Evolutionary conservation across 495 filamentous ascomycete species (phyloP).

Genomic region (Aspergillus affinis): DNA sequence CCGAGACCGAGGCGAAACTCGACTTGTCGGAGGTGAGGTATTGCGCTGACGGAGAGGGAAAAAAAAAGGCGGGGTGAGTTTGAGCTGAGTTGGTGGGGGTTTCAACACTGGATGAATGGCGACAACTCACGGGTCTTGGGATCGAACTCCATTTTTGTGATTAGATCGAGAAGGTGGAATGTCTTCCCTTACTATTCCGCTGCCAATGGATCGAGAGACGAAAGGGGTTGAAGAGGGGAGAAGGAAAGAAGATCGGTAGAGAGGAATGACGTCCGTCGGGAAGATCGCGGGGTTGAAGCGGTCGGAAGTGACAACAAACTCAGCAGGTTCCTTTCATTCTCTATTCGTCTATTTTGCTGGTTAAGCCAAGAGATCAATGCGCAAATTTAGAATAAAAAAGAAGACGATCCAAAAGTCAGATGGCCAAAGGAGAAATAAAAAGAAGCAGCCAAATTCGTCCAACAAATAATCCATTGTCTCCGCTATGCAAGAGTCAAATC

Average conservation of each 20-base stretch:
- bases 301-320: background rate
- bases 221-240: no score
- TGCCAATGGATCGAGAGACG: background rate
- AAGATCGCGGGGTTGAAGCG: background rate
- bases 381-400: background rate
- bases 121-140: slow-evolving; percentile 58
- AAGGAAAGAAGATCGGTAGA: background rate
- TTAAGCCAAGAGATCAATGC: background rate
- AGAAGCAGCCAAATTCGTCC: slow-evolving; percentile 2
- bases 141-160: slow-evolving; percentile 57
- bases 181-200: background rate
- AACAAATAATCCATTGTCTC: slow-evolving; percentile 8
- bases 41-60: slow-evolving; percentile 57
- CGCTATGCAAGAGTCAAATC: slow-evolving; percentile 26
- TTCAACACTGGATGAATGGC: background rate
- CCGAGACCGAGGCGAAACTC: slow-evolving; percentile 85
- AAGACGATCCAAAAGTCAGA: background rate
- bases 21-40: slow-evolving; percentile 76
- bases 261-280: background rate
- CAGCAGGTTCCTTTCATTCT: background rate
- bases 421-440: slow-evolving; percentile 2
- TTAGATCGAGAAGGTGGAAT: background rate
- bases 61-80: slow-evolving; percentile 19
- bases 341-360: slow-evolving; percentile 6
- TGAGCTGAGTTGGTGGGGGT: slow-evolving; percentile 10